Evolutionary conservation across 768 basidiomycete genomes (phyloP).

Genomic region (Mycena filopes): DNA sequence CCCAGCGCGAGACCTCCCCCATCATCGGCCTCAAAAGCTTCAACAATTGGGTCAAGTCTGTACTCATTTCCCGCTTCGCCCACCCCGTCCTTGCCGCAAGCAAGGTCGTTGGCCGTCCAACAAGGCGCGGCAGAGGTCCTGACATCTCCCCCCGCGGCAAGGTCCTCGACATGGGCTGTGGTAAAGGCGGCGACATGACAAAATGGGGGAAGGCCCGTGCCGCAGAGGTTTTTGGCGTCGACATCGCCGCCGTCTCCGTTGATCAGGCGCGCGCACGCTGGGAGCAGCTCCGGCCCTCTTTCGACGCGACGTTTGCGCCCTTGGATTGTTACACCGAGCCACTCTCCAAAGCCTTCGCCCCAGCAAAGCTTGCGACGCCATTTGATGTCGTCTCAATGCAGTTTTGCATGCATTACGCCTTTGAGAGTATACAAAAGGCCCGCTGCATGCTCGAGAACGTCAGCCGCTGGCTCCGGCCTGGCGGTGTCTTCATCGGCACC

Average conservation of each 20-base stretch:
- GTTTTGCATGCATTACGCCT: constrained; percentile 99
- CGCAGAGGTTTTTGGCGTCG: constrained; percentile 82
- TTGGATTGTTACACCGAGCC: constrained; percentile 89
- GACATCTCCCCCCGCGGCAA: constrained; percentile 59
- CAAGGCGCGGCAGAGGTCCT: constrained; percentile 33
- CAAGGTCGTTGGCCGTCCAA: constrained; percentile 42
- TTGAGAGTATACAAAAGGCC: constrained; percentile 88
- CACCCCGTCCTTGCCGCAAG: constrained; percentile 70
- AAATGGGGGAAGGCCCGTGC: constrained; percentile 95
- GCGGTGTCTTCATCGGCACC: constrained; percentile 97
- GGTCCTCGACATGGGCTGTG: constrained; percentile 96
- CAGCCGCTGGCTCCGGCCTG: constrained; percentile 76
- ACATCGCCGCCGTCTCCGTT: constrained; percentile 90
- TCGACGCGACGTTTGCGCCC: constrained; percentile 84
- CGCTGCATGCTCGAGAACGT: constrained; percentile 95
- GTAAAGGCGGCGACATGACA: constrained; percentile 97
- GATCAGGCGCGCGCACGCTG: constrained; percentile 87
- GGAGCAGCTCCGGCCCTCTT: constrained; percentile 63
- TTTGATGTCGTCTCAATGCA: constrained; percentile 99
- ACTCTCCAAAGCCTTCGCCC: constrained; percentile 75
- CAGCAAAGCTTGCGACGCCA: constrained; percentile 66
- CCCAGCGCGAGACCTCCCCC: constrained; percentile 86
- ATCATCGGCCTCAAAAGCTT: constrained; percentile 98
- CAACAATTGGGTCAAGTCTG: constrained; percentile 99
- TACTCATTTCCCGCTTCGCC: constrained; percentile 91